Base-by-base conservation (phyloP, 257 asterid genomes). In the Forsythia viridissima region DNA sequence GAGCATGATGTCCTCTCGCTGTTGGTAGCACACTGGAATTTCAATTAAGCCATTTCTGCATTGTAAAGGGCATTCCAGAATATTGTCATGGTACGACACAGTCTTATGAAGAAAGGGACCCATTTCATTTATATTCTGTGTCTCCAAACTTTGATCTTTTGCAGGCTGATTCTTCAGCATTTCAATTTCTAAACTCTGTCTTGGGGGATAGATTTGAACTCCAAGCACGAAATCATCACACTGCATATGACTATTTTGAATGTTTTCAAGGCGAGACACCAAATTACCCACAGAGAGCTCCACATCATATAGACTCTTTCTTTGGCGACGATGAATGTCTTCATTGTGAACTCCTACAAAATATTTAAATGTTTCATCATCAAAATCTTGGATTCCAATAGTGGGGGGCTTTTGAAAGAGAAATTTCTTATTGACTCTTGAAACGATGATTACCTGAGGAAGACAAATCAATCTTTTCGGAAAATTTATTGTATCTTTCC, bases 401-500 rank as follows among this genome's bases (percentile, higher is more conserved):
- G 34, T 30, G 34, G 34, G 21, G 21, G 13, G 67, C 79, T 77
- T 41, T 44, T 37, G 4, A 30, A 77, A 68, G 44, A 77, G 69
- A 73, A 81, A 48, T 3, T 59, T 30, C 3, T n/a, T 71, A 55
- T 8, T 76, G 75, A 40, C 16, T 48, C 55, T 8, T 41, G 4
- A 44, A 67, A 73, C 48, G 34, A 74, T 66, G 71, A 15, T 13
- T 67, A 40, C 39, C 36, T 3, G 76, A 81, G 43, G 51, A 70
- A 11, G 75, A 65, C 18, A 72, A 41, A 18, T 77, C 44, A 8
- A 11, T 7, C 34, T 40, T 52, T 24, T 61, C 38, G 57, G 76
- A n/a, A 44, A 40, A 48, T 55, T 15, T 48, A 74, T 70, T 86
- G 20, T 82, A 83, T 79, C 87, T 83, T 80, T 59, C 78, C 80